Conservation (phyloP, 2,329 filamentous ascomycete species). For the Gyromitra esculenta region DNA sequence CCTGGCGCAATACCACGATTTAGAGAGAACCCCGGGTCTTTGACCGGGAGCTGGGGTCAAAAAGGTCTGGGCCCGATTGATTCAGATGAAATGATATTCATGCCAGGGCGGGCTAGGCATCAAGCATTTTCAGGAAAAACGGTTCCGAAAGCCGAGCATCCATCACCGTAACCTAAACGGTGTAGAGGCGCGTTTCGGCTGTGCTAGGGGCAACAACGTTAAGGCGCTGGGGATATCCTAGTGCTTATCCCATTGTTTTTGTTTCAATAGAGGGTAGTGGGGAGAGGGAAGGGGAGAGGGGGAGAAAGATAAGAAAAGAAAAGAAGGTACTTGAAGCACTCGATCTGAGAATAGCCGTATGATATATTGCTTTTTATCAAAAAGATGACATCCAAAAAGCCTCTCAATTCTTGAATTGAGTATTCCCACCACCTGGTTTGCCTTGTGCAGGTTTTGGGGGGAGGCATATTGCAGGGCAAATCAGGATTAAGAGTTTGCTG, state of each 20-base stretch:
- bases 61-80: slow-evolving; percentile 23
- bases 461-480: neutral
- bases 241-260: neutral
- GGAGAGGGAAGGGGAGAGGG: too few species aligned
- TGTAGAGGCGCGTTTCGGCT: slow-evolving; percentile 19
- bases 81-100: slow-evolving; percentile 20
- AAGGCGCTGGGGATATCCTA: neutral
- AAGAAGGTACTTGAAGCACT: neutral
- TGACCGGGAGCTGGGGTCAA: neutral
- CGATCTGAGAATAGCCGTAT: neutral
- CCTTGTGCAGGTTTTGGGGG: neutral
- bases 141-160: neutral
- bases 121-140: neutral
- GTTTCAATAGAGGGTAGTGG: neutral
- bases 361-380: neutral
- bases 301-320: neutral
- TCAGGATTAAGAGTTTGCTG: neutral
- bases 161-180: slow-evolving; percentile 12
- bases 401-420: neutral
- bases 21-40: too few species aligned
- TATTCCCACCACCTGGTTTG: neutral
- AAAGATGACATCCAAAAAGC: neutral
- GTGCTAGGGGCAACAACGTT: slow-evolving; percentile 12
- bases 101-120: neutral
- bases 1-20: slow-evolving; percentile 20